phyloP scores from a whole-genome alignment of 768 basidiomycete genomes.

The Suillus bovinus region DNA sequence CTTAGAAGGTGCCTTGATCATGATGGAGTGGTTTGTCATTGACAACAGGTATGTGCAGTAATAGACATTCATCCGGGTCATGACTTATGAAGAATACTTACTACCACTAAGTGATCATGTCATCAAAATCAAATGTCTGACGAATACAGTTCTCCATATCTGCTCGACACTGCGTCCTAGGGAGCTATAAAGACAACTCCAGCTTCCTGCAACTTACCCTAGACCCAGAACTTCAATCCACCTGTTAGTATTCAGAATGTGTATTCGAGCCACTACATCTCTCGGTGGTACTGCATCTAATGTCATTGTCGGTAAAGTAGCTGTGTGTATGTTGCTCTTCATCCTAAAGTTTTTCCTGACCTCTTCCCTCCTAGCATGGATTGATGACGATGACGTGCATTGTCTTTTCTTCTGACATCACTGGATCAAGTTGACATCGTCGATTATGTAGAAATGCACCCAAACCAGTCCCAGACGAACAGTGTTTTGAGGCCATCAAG shows the following conservation, averaged over 20 bases:
- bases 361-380: slow-evolving; percentile 34
- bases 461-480: slow-evolving; percentile 50
- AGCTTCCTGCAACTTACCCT: neutral
- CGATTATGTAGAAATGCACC: slow-evolving; percentile 40
- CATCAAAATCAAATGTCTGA: no score
- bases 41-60: no score
- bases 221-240: neutral
- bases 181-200: neutral
- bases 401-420: neutral
- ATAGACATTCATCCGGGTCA: no score
- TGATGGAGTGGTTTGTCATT: no score
- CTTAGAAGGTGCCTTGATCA: no score
- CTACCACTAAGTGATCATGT: no score
- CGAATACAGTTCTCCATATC: no score
- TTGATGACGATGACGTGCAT: slow-evolving; percentile 57
- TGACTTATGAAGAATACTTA: no score
- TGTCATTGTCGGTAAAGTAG: neutral
- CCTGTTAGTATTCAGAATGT: slow-evolving; percentile 24
- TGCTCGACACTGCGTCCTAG: no score
- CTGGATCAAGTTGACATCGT: neutral
- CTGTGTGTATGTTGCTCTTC: neutral
- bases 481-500: slow-evolving; percentile 63
- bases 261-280: slow-evolving; percentile 26
- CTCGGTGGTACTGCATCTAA: slow-evolving; percentile 27
- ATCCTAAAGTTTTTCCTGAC: neutral